These are phyloP conservation scores for Colletotrichum liriopes DNA, from an alignment of 2,329 filamentous ascomycete genomes.

Conservation along the genomic window DNA sequence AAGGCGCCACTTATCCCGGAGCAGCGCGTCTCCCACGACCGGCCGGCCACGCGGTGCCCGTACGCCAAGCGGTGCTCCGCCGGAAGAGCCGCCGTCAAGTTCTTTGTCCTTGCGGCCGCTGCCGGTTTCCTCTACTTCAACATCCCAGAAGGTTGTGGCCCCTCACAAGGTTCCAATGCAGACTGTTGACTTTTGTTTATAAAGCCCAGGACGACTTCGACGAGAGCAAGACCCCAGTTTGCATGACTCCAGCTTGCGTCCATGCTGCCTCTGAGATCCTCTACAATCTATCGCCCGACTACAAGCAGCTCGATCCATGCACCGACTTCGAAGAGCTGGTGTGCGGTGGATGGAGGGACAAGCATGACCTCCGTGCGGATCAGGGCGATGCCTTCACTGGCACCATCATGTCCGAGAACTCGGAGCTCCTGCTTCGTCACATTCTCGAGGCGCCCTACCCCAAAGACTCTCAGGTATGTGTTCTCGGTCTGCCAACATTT, in stretches of 20 bases:
- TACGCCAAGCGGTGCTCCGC: constrained; percentile 33
- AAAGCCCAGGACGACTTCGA: constrained; percentile 16
- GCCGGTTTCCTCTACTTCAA: constrained; percentile 29
- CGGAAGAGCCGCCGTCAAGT: constrained; percentile 21
- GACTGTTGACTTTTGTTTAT: background rate
- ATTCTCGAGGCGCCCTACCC: constrained; percentile 74
- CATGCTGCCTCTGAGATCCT: constrained; percentile 52
- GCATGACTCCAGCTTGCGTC: constrained; percentile 49
- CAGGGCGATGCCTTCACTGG: constrained; percentile 73
- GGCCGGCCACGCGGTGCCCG: constrained; percentile 24
- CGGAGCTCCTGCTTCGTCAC: constrained; percentile 72
- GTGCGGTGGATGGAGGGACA: constrained; percentile 77
- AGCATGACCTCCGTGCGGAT: constrained; percentile 76
- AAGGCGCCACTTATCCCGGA: constrained; percentile 32
- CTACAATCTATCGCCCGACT: constrained; percentile 56
- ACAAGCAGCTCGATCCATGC: constrained; percentile 77
- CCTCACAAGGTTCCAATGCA: fast-evolving
- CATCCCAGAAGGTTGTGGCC: constrained; percentile 10
- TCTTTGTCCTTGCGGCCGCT: constrained; percentile 24
- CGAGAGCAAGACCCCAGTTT: constrained; percentile 41
- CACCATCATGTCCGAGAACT: constrained; percentile 73
- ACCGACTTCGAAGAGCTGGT: constrained; percentile 78
- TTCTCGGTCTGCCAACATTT: constrained; percentile 39
- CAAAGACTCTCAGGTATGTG: constrained; percentile 53
- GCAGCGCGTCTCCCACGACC: background rate